A percentile compares a stretch with the other conserved stretches of the same genome.
These are phyloP conservation scores for Iris macrosiphon DNA, from an alignment of 106 monocot species.

Conservation along the genomic window DNA sequence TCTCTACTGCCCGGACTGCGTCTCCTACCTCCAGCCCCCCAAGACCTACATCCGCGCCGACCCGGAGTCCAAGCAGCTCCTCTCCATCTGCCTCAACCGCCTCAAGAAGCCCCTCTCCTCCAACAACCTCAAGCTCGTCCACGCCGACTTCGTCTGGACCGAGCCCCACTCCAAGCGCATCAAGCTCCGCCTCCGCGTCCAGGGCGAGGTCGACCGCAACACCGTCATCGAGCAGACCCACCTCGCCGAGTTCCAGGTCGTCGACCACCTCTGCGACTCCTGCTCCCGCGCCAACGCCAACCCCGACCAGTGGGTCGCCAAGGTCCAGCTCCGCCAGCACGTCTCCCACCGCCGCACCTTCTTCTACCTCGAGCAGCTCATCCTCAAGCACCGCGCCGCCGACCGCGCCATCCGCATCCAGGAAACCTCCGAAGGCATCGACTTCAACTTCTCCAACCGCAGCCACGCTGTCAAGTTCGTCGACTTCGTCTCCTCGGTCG, in stretches of 20 bases:
- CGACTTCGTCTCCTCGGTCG: constrained; percentile 27
- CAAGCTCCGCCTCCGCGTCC: constrained; percentile 58
- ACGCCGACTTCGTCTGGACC: constrained; percentile 78
- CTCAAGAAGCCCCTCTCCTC: constrained; percentile 17
- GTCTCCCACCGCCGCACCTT: constrained; percentile 83
- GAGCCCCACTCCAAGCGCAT: constrained; percentile 96
- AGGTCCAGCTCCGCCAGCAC: constrained; percentile 90
- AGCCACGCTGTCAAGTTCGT: constrained; percentile 51
- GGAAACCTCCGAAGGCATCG: constrained; percentile 55
- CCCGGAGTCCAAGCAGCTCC: constrained; percentile 53
- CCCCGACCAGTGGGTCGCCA: constrained; percentile 91
- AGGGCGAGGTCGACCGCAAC: constrained; percentile 55
- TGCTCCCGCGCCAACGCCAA: constrained; percentile 68
- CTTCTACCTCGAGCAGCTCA: constrained; percentile 81
- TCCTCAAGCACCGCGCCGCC: constrained; percentile 77
- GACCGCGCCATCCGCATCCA: constrained; percentile 59
- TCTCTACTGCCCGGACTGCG: constrained; percentile 56
- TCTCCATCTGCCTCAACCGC: constrained; percentile 38
- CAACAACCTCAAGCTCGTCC: constrained; percentile 20
- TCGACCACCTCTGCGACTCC: constrained; percentile 69
- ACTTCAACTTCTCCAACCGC: constrained; percentile 26
- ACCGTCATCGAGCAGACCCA: constrained; percentile 77
- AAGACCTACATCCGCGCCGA: constrained; percentile 38
- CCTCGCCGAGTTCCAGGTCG: constrained; percentile 59
- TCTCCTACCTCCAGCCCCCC: constrained; percentile 49